Evolutionary conservation across 805 yeast genomes (phyloP).

Genomic region (Jamesozyma spencerorum): DNA sequence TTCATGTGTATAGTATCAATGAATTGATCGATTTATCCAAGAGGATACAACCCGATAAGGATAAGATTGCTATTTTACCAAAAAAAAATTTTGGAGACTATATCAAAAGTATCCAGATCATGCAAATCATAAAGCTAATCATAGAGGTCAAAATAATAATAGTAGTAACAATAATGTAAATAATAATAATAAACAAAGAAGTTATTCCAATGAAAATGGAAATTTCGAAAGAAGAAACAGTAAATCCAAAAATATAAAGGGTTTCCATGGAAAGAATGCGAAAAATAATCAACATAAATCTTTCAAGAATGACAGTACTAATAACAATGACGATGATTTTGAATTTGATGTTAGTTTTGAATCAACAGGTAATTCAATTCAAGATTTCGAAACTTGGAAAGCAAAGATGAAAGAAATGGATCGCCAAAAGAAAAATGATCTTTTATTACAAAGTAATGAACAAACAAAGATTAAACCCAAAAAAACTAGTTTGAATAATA

Average conservation of each 20-base stretch:
- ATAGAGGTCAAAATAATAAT: conserved; percentile 5
- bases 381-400: conserved; percentile 36
- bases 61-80: conserved; percentile 34
- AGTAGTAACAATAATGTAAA: conserved; percentile 8
- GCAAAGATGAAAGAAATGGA: conserved; percentile 32
- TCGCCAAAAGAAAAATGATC: conserved; percentile 22
- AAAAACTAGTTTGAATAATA: conserved; percentile 1
- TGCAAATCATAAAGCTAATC: conserved; percentile 6
- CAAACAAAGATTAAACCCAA: not conserved
- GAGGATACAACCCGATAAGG: conserved; percentile 22
- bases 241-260: conserved; percentile 5
- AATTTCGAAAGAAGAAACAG: conserved; percentile 9
- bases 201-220: conserved; percentile 7
- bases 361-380: conserved; percentile 30
- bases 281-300: conserved; percentile 7
- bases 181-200: conserved; percentile 10
- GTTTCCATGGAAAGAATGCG: not conserved
- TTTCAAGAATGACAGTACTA: conserved; percentile 8
- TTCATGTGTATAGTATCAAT: conserved; percentile 21
- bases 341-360: conserved; percentile 28
- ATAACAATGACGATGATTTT: conserved; percentile 17
- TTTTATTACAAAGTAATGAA: not conserved
- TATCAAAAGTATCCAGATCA: conserved; percentile 22
- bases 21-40: conserved; percentile 18
- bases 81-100: conserved; percentile 42